Conservation (phyloP, 2,329 filamentous ascomycete species). For the Ophioceras dolichostomum region DNA sequence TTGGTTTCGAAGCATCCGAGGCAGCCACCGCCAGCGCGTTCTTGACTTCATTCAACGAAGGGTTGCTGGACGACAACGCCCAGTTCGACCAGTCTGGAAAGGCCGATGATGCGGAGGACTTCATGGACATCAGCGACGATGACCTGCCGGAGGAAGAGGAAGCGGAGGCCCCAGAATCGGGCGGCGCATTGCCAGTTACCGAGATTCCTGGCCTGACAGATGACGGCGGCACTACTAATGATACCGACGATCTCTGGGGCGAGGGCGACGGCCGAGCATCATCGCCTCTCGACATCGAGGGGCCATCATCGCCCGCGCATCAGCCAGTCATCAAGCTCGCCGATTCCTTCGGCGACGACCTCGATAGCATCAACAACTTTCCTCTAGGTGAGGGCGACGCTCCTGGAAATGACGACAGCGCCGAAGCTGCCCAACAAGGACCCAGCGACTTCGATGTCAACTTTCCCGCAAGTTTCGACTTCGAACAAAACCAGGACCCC, state of each 20-base stretch:
- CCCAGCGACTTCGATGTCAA: slow-evolving; percentile 17
- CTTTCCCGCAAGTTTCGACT: slow-evolving; percentile 30
- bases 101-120: slow-evolving; percentile 86
- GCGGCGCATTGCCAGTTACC: slow-evolving; percentile 18
- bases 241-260: slow-evolving; percentile 53
- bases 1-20: too few relatives aligned
- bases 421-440: background rate
- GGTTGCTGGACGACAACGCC: background rate
- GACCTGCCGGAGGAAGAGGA: slow-evolving; percentile 76
- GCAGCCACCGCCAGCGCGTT: too few relatives aligned
- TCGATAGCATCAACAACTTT: background rate
- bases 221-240: slow-evolving; percentile 46
- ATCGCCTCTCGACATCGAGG: slow-evolving; percentile 1
- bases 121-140: slow-evolving; percentile 82
- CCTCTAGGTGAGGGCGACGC: too few relatives aligned
- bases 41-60: too few relatives aligned
- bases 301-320: background rate
- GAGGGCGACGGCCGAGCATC: slow-evolving; percentile 31
- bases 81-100: slow-evolving; percentile 60
- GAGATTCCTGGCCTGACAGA: slow-evolving; percentile 44
- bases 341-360: background rate
- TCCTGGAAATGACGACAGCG: slow-evolving; percentile 9
- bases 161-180: slow-evolving; percentile 8
- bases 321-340: background rate
- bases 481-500: slow-evolving; percentile 42